Evolutionary conservation across 345 rosid species (phyloP), one percentile per base, ranked within the genome.

Genomic region (Hypericum androsaemum): DNA sequence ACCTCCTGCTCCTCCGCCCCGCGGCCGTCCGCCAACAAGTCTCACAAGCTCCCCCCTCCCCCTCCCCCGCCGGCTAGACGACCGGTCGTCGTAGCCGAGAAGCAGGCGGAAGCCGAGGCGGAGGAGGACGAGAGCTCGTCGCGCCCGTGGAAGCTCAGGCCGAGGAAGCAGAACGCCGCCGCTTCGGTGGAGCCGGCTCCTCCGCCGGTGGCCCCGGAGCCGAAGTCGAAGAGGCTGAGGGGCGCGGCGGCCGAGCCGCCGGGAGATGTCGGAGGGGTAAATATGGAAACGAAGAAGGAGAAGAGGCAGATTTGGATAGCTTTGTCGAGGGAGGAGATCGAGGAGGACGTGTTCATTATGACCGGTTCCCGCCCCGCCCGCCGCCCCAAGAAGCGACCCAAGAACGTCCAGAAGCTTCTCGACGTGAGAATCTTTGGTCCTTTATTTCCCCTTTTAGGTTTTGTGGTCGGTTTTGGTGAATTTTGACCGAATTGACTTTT

Each of bases 291-390:
- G 69, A 80, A 50, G 54, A 50, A 50, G 54, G 41, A 50, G 54
- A 50, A 50, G 41, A 50, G 41, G 61, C 80, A 76, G 75, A 72
- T 84, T 28, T 77, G 94, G 87, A 63, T 90, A 3, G 66, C 98
- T 50, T 64, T 87, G 17, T 80, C 95, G 5, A 64, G 74, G 52
- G 98, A 92, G 3, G 96, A 92, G 73, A 83, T 92, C 54, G 98
- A 92, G 59, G 98, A 92, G 60, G 98, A 92, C 56, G 50, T 92
- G 50, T 92, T 82, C 60, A 60, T 80, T 63, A 73, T 88, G 87
- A 85, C 95, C 13, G 98, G 95, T 50, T 80, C 79, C 10, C 79
- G 89, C 40, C 86, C 96, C 10, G 60, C 88, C 5, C 72, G 98
- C 37, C 67, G 96, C 52, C 98, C 96, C 14, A 62, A 63, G 51